Percentiles rank a stretch among this genome's conserved stretches.
These are phyloP conservation scores for Gyromitra esculenta DNA, from an alignment of 2,329 filamentous ascomycete genomes.

Conservation along the genomic window DNA sequence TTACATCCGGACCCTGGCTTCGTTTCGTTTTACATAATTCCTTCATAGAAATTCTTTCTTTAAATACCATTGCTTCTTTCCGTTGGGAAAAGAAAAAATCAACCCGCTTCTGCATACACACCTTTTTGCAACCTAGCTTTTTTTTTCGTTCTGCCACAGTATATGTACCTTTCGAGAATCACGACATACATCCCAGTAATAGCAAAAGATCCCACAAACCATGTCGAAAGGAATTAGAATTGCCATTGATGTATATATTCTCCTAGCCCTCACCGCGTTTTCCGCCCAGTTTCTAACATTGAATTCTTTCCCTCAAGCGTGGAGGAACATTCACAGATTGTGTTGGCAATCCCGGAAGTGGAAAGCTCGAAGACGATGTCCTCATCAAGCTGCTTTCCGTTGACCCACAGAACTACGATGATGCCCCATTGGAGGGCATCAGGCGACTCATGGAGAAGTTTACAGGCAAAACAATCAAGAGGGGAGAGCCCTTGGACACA, in stretches of 20 bases:
- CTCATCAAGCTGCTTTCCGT: constrained; percentile 90
- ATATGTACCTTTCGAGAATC: background rate
- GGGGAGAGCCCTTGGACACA: constrained; percentile 82
- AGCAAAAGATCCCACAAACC: background rate
- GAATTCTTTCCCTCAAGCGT: constrained; percentile 63
- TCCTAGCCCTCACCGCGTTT: constrained; percentile 8
- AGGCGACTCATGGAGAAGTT: constrained; percentile 84
- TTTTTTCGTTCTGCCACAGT: constrained; percentile 1
- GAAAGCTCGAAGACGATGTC: constrained; percentile 75
- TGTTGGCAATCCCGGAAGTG: constrained; percentile 79
- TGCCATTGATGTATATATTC: constrained; percentile 57
- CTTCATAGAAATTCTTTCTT: constrained; percentile 18
- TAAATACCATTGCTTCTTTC: constrained; percentile 23
- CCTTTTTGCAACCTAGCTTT: background rate
- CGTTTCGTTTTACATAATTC: constrained; percentile 22
- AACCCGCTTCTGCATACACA: constrained; percentile 1
- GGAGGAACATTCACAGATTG: constrained; percentile 95
- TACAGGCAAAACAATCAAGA: constrained; percentile 76
- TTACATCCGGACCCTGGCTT: constrained; percentile 3
- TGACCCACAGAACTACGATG: constrained; percentile 87
- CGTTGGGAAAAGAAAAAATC: background rate
- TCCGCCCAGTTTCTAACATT: constrained; percentile 5
- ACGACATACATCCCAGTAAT: background rate
- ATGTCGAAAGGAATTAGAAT: constrained; percentile 58
- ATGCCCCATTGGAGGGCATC: constrained; percentile 91